phyloP scores from a whole-genome alignment of 2,329 filamentous ascomycete species.

The Aspergillus unguis region DNA sequence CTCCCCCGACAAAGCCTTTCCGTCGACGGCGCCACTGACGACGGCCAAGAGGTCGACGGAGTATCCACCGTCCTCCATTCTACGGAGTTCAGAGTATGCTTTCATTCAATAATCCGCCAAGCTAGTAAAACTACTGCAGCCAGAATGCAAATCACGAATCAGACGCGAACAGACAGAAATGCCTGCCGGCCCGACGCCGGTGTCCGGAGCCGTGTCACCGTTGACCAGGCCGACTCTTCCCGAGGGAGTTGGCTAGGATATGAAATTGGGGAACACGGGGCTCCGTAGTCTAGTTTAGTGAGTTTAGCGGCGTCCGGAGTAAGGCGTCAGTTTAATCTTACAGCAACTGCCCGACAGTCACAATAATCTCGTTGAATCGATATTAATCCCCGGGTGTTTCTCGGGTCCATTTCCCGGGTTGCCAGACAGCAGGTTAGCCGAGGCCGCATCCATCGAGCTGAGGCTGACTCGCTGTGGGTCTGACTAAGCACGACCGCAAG shows the following conservation, averaged over 20 bases:
- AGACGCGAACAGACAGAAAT: no score
- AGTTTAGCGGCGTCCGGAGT: no score
- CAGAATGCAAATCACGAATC: no score
- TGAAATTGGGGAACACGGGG: not conserved
- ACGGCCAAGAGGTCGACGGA: not conserved
- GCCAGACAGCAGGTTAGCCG: not conserved
- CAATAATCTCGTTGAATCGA: not conserved
- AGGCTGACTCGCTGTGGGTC: not conserved
- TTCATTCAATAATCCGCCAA: no score
- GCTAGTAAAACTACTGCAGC: no score
- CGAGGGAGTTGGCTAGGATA: not conserved
- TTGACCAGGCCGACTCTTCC: not conserved
- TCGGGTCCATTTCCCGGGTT: not conserved
- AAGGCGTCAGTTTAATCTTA: no score
- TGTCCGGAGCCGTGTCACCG: not conserved
- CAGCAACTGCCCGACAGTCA: no score
- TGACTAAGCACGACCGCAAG: no score
- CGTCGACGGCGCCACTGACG: not conserved
- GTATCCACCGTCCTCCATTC: no score
- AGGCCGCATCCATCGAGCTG: not conserved
- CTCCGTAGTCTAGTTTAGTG: not conserved
- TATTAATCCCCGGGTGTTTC: not conserved
- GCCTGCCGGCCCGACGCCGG: no score
- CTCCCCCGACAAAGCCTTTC: not conserved
- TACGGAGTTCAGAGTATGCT: no score